Conservation (phyloP, 2,329 filamentous ascomycete genomes). For the Graphiopsis chlorocephala region DNA sequence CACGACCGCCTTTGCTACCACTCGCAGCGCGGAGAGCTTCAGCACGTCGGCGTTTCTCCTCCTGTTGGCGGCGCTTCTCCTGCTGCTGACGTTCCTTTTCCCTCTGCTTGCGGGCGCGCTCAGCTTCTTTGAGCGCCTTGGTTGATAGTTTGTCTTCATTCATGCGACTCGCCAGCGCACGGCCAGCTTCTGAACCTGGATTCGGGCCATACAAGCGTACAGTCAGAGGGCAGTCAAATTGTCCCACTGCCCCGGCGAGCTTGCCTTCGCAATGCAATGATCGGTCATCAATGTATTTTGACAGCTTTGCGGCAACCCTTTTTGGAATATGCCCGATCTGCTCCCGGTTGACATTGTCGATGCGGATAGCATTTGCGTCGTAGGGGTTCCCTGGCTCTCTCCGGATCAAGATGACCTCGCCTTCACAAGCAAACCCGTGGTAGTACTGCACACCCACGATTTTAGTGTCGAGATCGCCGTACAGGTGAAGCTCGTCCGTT, state of each 20-base stretch:
- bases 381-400: constrained; percentile 64
- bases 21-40: constrained; percentile 28
- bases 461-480: constrained; percentile 48
- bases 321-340: constrained; percentile 80
- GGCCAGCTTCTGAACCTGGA: constrained; percentile 32
- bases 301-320: constrained; percentile 65
- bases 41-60: constrained; percentile 22
- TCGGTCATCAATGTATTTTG: constrained; percentile 63
- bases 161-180: constrained; percentile 59
- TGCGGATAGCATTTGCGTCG: constrained; percentile 72
- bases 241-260: constrained; percentile 63
- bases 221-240: constrained; percentile 69
- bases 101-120: constrained; percentile 37
- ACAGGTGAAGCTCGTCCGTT: constrained; percentile 28
- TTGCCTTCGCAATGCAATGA: constrained; percentile 66
- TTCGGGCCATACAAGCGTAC: constrained; percentile 67
- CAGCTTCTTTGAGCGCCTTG: constrained; percentile 41
- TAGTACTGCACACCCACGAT: constrained; percentile 65
- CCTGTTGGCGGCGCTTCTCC: constrained; percentile 21
- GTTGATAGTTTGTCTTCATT: constrained; percentile 63
- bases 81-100: constrained; percentile 27
- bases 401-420: constrained; percentile 61
- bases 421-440: constrained; percentile 57
- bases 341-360: constrained; percentile 69
- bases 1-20: constrained; percentile 18